Evolutionary conservation across 2,329 filamentous ascomycete genomes (phyloP).

Genomic region (Dothideomycetes sp.): DNA sequence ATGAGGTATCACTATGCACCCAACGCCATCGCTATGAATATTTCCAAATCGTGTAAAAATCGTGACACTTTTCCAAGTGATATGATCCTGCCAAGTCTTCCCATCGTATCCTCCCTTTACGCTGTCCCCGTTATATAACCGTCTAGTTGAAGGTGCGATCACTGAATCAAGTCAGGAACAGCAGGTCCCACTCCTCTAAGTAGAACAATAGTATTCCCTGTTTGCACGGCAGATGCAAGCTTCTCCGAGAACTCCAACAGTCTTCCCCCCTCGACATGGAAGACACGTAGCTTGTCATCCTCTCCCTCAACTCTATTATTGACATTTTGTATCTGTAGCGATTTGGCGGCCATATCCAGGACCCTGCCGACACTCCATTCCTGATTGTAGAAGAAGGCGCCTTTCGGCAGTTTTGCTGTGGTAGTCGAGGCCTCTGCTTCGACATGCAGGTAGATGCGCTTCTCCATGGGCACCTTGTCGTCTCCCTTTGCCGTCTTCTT

Average conservation of each 20-base stretch:
- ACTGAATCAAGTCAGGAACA: constrained; percentile 56
- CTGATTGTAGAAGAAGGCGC: constrained; percentile 38
- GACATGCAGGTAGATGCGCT: constrained; percentile 81
- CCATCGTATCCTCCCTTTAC: too few species aligned
- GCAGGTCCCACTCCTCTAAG: constrained; percentile 75
- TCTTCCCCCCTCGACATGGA: constrained; percentile 83
- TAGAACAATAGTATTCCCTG: constrained; percentile 83
- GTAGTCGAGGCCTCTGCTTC: constrained; percentile 84
- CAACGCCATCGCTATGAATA: too few species aligned
- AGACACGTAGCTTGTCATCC: constrained; percentile 72
- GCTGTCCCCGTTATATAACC: too few species aligned
- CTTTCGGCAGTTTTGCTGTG: constrained; percentile 65
- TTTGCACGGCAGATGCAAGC: constrained; percentile 60
- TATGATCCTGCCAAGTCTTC: too few species aligned
- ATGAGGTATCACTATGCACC: too few species aligned
- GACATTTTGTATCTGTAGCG: constrained; percentile 68
- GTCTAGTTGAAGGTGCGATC: too few species aligned
- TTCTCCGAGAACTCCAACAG: constrained; percentile 83
- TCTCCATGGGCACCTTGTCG: constrained; percentile 65
- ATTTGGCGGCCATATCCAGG: constrained; percentile 65
- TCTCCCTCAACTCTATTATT: constrained; percentile 71
- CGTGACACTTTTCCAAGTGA: too few species aligned
- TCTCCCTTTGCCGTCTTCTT: constrained; percentile 89
- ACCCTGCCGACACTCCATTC: constrained; percentile 87
- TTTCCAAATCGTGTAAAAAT: too few species aligned